These are phyloP conservation scores for Quercus tomentella DNA, from an alignment of 331 rosid genomes.

Conservation along the genomic window DNA sequence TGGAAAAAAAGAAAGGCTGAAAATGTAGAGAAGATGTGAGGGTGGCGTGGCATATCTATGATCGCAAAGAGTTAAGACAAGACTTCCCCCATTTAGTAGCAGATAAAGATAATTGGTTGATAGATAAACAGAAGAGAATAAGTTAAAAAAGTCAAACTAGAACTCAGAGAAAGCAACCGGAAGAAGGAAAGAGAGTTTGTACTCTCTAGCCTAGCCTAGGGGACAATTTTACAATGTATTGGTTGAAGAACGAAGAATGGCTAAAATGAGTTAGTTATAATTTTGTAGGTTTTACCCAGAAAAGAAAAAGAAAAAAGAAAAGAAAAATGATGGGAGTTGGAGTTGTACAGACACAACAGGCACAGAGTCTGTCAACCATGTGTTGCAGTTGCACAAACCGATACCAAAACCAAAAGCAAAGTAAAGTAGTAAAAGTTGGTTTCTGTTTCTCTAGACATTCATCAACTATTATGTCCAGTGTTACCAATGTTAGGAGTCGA, in stretches of 20 bases:
- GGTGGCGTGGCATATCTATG: constrained; percentile 12
- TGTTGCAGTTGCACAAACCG: background rate
- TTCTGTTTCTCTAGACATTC: background rate
- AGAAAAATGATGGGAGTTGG: background rate
- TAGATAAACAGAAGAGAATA: too few species aligned
- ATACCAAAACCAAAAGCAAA: background rate
- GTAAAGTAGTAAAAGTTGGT: background rate
- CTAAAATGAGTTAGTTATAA: background rate
- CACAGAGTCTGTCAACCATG: background rate
- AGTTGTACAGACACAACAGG: background rate
- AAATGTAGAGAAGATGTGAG: background rate
- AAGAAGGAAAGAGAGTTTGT: too few species aligned
- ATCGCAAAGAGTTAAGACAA: background rate
- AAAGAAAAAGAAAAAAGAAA: background rate
- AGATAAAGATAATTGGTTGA: too few species aligned
- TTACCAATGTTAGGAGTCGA: background rate
- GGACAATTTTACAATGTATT: too few species aligned
- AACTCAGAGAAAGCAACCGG: too few species aligned
- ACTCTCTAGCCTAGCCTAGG: too few species aligned
- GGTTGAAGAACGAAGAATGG: background rate
- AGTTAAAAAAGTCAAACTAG: too few species aligned
- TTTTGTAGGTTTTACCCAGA: background rate
- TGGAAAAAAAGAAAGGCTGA: too few species aligned
- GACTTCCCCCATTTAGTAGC: background rate
- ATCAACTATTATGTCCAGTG: background rate